Conservation (phyloP, 768 basidiomycete genomes). For the Boletus rubescentipes region DNA sequence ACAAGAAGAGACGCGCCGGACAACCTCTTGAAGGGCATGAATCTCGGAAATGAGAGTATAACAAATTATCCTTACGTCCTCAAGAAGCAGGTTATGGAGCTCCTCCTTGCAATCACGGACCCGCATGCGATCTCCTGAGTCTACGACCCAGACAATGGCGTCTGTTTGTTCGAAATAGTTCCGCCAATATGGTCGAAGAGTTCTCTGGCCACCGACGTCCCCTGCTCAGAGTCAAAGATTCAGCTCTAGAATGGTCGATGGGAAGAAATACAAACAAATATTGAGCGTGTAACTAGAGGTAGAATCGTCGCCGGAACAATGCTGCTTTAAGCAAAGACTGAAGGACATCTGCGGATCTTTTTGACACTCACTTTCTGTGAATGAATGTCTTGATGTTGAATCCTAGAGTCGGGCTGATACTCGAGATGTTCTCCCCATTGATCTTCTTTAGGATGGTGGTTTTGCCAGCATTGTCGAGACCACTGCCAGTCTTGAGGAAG, state of each 20-base stretch:
- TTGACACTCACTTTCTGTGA: conserved; percentile 71
- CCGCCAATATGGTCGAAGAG: conserved; percentile 95
- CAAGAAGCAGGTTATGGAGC: conserved; percentile 78
- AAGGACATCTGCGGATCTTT: conserved; percentile 17
- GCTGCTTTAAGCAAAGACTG: conserved; percentile 17
- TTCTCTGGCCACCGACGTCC: conserved; percentile 98
- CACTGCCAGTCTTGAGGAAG: conserved; percentile 49
- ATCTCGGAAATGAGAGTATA: conserved; percentile 10
- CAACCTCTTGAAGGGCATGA: conserved; percentile 59
- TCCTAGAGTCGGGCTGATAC: conserved; percentile 90
- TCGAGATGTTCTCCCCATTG: conserved; percentile 86
- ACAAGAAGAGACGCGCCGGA: conserved; percentile 95
- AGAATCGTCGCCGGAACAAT: conserved; percentile 26
- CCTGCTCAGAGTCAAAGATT: conserved; percentile 83
- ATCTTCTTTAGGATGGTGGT: conserved; percentile 97
- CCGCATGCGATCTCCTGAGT: conserved; percentile 88
- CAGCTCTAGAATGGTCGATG: conserved; percentile 38
- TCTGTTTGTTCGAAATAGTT: conserved; percentile 99
- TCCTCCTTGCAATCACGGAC: conserved; percentile 90
- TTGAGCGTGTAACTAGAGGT: conserved; percentile 42
- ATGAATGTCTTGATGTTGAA: conserved; percentile 99
- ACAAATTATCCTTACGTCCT: conserved; percentile 68
- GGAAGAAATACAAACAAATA: conserved; percentile 35
- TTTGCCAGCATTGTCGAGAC: conserved; percentile 98
- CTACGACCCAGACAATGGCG: conserved; percentile 98